A percentile compares a stretch with the other conserved stretches of the same genome.
Conservation (phyloP, 352 stramenopile species). For the Phytopythium cucurbitacearum region DNA sequence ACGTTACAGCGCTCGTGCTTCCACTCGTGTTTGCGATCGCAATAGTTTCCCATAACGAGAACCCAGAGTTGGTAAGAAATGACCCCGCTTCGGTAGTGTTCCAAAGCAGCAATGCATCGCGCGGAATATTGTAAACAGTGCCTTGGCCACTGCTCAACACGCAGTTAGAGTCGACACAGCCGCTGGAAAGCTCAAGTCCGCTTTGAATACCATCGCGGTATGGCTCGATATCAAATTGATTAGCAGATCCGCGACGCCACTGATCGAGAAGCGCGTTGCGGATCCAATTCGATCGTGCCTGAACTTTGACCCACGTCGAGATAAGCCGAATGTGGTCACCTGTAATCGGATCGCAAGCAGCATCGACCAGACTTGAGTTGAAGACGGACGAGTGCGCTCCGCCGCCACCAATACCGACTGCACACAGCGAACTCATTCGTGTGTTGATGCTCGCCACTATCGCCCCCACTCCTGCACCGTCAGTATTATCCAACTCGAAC, state of each 20-base stretch:
- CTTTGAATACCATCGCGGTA: slow-evolving; percentile 42
- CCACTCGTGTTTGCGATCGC: slow-evolving; percentile 11
- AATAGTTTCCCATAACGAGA: slow-evolving; percentile 35
- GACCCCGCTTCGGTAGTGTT: slow-evolving; percentile 23
- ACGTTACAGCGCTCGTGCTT: slow-evolving; percentile 8
- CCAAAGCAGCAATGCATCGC: slow-evolving; percentile 41
- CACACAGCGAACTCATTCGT: slow-evolving; percentile 16
- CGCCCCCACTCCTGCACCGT: slow-evolving; percentile 1
- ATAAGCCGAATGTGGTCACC: slow-evolving; percentile 27
- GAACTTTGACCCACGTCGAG: slow-evolving; percentile 28
- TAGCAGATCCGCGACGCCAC: slow-evolving; percentile 47
- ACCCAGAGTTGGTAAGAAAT: slow-evolving; percentile 38
- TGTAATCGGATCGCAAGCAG: slow-evolving; percentile 25
- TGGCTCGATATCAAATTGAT: slow-evolving; percentile 52
- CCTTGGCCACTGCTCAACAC: slow-evolving; percentile 26
- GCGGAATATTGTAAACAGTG: slow-evolving; percentile 42
- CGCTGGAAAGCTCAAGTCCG: slow-evolving; percentile 44
- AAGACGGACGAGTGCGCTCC: slow-evolving; percentile 46
- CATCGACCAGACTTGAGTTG: slow-evolving; percentile 25
- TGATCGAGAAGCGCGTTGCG: slow-evolving; percentile 46
- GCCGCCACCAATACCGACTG: slow-evolving; percentile 14
- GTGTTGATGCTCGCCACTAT: slow-evolving; percentile 33
- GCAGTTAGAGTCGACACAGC: slow-evolving; percentile 23
- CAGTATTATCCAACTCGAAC: slow-evolving; percentile 13
- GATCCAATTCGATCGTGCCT: slow-evolving; percentile 25